Conservation (phyloP, 768 basidiomycete genomes). For the Asterophora lycoperdoides region DNA sequence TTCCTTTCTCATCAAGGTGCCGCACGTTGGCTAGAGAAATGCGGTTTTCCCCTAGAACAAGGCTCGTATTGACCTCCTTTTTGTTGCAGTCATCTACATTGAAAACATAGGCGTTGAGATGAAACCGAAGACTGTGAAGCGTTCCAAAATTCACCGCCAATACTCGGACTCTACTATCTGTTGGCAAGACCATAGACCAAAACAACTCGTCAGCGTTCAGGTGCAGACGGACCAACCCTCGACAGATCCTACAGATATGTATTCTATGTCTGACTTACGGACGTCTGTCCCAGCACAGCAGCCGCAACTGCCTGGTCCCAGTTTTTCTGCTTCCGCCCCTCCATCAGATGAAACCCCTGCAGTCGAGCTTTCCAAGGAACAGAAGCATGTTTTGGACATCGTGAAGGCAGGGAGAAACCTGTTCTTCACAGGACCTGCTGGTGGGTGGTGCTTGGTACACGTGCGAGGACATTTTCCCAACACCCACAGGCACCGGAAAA, state of each 20-base stretch:
- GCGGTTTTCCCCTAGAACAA: conserved; percentile 1
- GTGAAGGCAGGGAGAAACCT: conserved; percentile 55
- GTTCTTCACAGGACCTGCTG: conserved; percentile 76
- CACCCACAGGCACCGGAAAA: conserved; percentile 58
- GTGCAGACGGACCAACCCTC: conserved; percentile 6
- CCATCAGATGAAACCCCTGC: not conserved
- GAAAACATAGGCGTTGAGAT: not conserved
- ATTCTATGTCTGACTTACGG: no score
- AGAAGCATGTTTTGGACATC: conserved; percentile 34
- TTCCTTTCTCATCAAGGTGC: conserved; percentile 15
- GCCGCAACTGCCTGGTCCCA: conserved; percentile 39
- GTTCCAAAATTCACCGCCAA: not conserved
- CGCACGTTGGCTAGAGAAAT: conserved; percentile 8
- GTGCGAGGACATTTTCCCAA: not conserved
- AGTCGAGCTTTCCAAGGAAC: conserved; percentile 34
- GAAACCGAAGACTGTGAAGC: not conserved
- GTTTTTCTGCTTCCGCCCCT: conserved; percentile 65
- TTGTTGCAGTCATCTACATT: not conserved
- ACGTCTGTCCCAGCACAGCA: not conserved
- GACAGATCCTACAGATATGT: no score
- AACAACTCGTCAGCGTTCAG: conserved; percentile 4
- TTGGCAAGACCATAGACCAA: conserved; percentile 13
- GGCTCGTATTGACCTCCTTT: not conserved
- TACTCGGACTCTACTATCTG: conserved; percentile 13
- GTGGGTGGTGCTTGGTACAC: conserved; percentile 27